These are phyloP conservation scores for Punica granatum DNA, from an alignment of 345 rosid genomes.

Conservation along the genomic window DNA sequence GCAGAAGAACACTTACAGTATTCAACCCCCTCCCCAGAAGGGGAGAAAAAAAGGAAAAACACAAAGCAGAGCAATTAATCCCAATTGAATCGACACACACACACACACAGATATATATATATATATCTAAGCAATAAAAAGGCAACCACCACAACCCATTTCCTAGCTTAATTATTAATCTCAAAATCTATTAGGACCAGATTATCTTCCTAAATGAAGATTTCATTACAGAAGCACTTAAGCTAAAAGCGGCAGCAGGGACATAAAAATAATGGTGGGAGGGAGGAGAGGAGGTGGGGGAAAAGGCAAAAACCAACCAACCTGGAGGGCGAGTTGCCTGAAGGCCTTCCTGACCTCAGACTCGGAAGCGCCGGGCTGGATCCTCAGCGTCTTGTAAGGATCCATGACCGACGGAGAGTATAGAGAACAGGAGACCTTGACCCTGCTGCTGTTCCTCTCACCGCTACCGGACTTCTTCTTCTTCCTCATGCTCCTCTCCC, in stretches of 20 bases:
- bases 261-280: background rate
- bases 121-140: too few species aligned
- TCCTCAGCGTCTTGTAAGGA: slow-evolving; percentile 69
- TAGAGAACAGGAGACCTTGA: slow-evolving; percentile 24
- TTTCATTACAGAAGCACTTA: background rate
- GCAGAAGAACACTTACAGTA: too few species aligned
- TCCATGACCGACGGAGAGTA: slow-evolving; percentile 49
- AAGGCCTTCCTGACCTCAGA: slow-evolving; percentile 89
- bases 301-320: slow-evolving; percentile 2
- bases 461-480: background rate
- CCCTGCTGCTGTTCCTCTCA: background rate
- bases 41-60: background rate
- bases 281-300: too few species aligned
- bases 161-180: background rate
- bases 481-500: background rate
- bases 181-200: background rate
- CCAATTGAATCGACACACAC: too few species aligned
- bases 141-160: too few species aligned
- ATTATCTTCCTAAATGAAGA: background rate
- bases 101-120: too few species aligned
- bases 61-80: too few species aligned
- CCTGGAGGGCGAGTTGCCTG: slow-evolving; percentile 84
- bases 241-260: background rate
- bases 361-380: slow-evolving; percentile 82
- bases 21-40: too few species aligned